Evolutionary conservation across 2,329 filamentous ascomycete genomes (phyloP).

Genomic region (Pyrenochaeta sp.): DNA sequence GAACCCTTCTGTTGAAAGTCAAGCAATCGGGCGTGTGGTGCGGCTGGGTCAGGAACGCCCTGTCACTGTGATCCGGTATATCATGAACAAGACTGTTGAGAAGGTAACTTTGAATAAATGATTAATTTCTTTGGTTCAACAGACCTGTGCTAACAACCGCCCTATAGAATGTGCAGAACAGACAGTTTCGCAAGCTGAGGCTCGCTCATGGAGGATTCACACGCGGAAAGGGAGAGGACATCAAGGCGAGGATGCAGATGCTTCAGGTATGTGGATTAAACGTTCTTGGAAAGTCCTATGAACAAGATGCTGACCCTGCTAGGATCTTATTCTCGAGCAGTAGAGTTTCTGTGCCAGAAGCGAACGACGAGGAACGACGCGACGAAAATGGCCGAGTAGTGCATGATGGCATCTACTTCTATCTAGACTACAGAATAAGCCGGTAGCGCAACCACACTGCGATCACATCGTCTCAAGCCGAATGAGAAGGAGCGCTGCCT

Average conservation of each 20-base stretch:
- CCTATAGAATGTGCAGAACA: neutral
- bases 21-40: conserved; percentile 34
- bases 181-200: neutral
- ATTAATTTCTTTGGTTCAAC: too few species aligned
- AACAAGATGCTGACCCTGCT: neutral
- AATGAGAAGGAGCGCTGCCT: too few species aligned
- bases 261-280: neutral
- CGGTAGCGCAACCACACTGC: too few species aligned
- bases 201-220: neutral
- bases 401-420: too few species aligned
- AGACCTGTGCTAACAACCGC: too few species aligned
- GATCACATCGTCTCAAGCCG: too few species aligned
- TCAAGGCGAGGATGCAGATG: neutral
- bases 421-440: too few species aligned
- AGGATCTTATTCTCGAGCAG: neutral
- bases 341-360: neutral
- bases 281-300: neutral
- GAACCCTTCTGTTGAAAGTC: conserved; percentile 40
- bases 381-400: too few species aligned
- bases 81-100: conserved; percentile 37
- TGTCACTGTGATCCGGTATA: conserved; percentile 28
- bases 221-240: neutral
- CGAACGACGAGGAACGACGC: too few species aligned
- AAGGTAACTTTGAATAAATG: conserved; percentile 53
- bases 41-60: conserved; percentile 29